Percentiles rank a stretch among this genome's conserved stretches.
Conservation (phyloP, 257 asterid species). For the Fraxinus quadrangulata region DNA sequence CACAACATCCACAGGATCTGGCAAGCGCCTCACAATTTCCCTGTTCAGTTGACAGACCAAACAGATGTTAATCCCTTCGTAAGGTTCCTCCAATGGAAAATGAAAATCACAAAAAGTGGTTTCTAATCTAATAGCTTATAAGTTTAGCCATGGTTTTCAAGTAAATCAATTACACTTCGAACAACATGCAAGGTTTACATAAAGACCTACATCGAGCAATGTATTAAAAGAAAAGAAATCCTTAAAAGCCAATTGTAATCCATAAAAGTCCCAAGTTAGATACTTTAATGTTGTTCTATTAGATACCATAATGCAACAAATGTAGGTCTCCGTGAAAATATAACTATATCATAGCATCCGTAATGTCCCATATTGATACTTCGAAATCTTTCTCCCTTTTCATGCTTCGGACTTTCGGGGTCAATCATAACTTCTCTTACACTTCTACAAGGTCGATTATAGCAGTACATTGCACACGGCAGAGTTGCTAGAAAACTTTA, state of each 20-base stretch:
- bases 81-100: background rate
- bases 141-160: background rate
- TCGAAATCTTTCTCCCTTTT: background rate
- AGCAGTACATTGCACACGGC: background rate
- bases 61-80: background rate
- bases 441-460: background rate
- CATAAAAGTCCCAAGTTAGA: background rate
- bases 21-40: slow-evolving; percentile 79
- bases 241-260: background rate
- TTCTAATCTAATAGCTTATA: too few relatives aligned
- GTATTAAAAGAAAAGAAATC: background rate
- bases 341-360: background rate
- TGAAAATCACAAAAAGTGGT: background rate
- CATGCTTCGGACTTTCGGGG: background rate
- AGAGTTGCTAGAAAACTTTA: background rate
- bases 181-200: background rate
- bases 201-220: background rate
- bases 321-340: background rate
- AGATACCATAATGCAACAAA: background rate
- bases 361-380: background rate
- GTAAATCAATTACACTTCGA: background rate
- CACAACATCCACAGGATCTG: slow-evolving; percentile 75
- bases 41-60: slow-evolving; percentile 38
- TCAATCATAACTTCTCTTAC: background rate
- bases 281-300: background rate